phyloP scores from a whole-genome alignment of 2,329 filamentous ascomycete species.

The Periconia digitata region DNA sequence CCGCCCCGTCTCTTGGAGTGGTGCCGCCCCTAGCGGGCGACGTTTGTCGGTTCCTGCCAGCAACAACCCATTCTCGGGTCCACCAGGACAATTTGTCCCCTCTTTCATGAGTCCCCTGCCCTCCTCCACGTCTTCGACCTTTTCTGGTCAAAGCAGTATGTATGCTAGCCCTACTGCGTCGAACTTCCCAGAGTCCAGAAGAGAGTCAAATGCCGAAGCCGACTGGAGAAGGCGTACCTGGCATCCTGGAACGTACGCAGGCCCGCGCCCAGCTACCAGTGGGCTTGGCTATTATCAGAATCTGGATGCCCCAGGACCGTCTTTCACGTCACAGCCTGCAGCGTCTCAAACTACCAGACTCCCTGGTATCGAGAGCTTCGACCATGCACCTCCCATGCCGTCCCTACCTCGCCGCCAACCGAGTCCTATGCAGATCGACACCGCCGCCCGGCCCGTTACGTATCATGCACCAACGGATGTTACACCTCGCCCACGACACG shows the following conservation, averaged over 20 bases:
- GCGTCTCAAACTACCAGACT: slow-evolving; percentile 69
- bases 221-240: slow-evolving; percentile 84
- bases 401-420: slow-evolving; percentile 63
- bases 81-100: slow-evolving; percentile 62
- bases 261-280: slow-evolving; percentile 66
- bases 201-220: slow-evolving; percentile 72
- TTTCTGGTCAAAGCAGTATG: slow-evolving; percentile 61
- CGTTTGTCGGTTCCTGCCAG: slow-evolving; percentile 81
- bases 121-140: slow-evolving; percentile 56
- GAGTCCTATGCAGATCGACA: slow-evolving; percentile 78
- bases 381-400: slow-evolving; percentile 68
- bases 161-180: slow-evolving; percentile 69
- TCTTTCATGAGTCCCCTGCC: slow-evolving; percentile 59
- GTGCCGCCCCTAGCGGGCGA: slow-evolving; percentile 67
- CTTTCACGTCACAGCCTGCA: slow-evolving; percentile 57
- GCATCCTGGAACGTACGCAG: slow-evolving; percentile 75
- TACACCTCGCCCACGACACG: slow-evolving; percentile 24
- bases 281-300: slow-evolving; percentile 75
- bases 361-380: slow-evolving; percentile 91
- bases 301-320: slow-evolving; percentile 62
- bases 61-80: slow-evolving; percentile 71
- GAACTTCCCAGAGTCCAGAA: slow-evolving; percentile 62
- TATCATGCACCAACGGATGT: slow-evolving; percentile 39
- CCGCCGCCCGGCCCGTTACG: slow-evolving; percentile 44
- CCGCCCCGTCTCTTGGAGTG: slow-evolving; percentile 73